These are phyloP conservation scores for Sphaerobolus stellatus DNA, from an alignment of 1,284 basidiomycete genomes.

Conservation along the genomic window DNA sequence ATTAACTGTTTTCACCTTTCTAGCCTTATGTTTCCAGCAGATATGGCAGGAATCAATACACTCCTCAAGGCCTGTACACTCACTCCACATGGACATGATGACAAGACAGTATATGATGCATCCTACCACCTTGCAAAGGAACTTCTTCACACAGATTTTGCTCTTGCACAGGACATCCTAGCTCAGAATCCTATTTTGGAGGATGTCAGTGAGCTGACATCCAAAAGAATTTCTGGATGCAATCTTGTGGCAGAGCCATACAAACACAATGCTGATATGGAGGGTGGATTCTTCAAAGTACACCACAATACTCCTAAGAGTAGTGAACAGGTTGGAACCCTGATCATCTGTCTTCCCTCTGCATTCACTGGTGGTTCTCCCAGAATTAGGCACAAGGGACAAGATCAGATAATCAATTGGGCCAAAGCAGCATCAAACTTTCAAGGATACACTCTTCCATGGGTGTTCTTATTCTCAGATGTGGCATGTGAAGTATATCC, in stretches of 20 bases:
- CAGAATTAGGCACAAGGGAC: neutral
- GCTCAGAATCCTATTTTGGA: neutral
- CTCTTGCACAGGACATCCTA: neutral
- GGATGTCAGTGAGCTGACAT: neutral
- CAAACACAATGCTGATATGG: neutral
- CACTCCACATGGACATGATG: constrained; percentile 1
- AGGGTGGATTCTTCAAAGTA: constrained; percentile 1
- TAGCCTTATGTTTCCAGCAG: no score
- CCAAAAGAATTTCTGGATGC: no score
- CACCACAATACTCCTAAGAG: constrained; percentile 3
- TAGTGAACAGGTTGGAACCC: neutral
- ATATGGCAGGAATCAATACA: no score
- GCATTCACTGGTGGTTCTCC: neutral
- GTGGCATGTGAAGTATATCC: no score
- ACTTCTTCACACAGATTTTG: neutral
- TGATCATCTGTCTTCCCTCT: neutral
- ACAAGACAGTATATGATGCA: neutral
- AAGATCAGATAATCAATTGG: constrained; percentile 8
- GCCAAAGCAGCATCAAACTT: no score
- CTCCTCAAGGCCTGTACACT: constrained; percentile 2
- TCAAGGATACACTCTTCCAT: no score
- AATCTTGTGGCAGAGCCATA: neutral
- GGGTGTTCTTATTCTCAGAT: no score
- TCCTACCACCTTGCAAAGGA: constrained; percentile 4
- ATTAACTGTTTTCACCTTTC: no score